These are phyloP conservation scores for Calonectria naviculata DNA, from an alignment of 2,329 filamentous ascomycete genomes.

Conservation along the genomic window DNA sequence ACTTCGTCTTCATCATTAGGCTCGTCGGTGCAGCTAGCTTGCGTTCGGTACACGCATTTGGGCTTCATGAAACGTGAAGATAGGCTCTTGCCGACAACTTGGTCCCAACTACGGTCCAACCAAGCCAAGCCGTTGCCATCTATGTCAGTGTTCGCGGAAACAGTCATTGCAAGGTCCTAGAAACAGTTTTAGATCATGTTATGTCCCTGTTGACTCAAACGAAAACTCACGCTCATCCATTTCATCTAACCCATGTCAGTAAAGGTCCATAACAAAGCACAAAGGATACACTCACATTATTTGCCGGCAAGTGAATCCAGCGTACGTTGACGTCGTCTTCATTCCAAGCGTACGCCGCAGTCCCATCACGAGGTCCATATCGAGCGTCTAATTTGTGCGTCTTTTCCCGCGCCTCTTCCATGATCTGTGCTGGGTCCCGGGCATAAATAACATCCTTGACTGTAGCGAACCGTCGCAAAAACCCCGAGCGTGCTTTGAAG, in stretches of 20 bases:
- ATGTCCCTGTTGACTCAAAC: too few relatives aligned
- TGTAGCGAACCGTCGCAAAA: not conserved
- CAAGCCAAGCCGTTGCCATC: not conserved
- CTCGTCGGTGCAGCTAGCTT: not conserved
- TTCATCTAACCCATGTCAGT: not conserved
- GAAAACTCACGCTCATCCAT: constrained; percentile 1
- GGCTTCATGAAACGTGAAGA: not conserved
- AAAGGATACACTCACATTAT: not conserved
- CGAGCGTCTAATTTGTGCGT: not conserved
- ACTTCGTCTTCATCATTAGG: not conserved
- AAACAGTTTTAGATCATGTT: too few relatives aligned
- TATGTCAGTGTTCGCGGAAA: not conserved
- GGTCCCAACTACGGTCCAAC: not conserved
- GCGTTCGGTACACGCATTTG: not conserved
- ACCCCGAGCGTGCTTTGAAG: not conserved
- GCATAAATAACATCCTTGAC: not conserved
- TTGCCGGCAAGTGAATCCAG: not conserved
- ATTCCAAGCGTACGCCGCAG: not conserved
- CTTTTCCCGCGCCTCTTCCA: not conserved
- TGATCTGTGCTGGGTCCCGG: not conserved
- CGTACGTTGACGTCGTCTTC: not conserved
- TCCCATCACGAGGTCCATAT: not conserved
- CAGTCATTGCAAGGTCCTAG: not conserved
- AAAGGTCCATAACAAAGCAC: not conserved
- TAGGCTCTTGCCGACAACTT: not conserved